Evolutionary conservation across 2,329 filamentous ascomycete genomes (phyloP), one percentile per base, ranked within the genome.

Genomic region (Didymella pinodella): DNA sequence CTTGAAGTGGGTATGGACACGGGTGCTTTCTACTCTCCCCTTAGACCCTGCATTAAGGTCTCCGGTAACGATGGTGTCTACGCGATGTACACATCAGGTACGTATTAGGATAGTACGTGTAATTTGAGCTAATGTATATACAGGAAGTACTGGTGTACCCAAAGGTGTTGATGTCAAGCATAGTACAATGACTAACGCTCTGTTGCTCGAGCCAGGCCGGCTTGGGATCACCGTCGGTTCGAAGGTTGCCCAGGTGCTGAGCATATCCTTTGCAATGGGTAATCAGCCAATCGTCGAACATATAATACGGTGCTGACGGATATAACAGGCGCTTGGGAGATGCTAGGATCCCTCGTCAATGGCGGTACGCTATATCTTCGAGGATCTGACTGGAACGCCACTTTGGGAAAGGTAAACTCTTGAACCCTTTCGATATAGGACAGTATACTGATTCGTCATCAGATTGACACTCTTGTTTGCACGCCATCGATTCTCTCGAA

Each of bases 231-330:
- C 66, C 16, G 71, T 78, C 2, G 85, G 85, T 14, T 82, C 78
- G 11, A 80, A 80, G 14, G 84, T 87, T 12, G 84, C 82, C 2
- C 84, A 85, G 55, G 77, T 86, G 10, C 76, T 87, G 32, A 86
- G 84, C 59, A 82, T 88, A 44, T 83, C 83, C 43, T 88, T 87
- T 64, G 85, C 87, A 62, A 87, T 87, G 84, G 83, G 85, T 86
- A 77, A 66, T 82, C 22, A 8, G 16, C 28, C 1, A n/a, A 6
- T 18, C 10, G 14, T 7, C 7, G 14, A 44, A 14, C 14, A 10
- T n/a, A n/a, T 8, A 14, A 14, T 34, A 11, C 31, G 14, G n/a
- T 29, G 32, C 49, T 53, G 10, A 58, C n/a, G 2, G 20, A 26
- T 45, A 2, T n/a, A 25, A 20, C 40, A 86, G 85, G 83, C 18